Conservation (phyloP, 2,329 filamentous ascomycete species). For the Cladosporium sphaerospermum region DNA sequence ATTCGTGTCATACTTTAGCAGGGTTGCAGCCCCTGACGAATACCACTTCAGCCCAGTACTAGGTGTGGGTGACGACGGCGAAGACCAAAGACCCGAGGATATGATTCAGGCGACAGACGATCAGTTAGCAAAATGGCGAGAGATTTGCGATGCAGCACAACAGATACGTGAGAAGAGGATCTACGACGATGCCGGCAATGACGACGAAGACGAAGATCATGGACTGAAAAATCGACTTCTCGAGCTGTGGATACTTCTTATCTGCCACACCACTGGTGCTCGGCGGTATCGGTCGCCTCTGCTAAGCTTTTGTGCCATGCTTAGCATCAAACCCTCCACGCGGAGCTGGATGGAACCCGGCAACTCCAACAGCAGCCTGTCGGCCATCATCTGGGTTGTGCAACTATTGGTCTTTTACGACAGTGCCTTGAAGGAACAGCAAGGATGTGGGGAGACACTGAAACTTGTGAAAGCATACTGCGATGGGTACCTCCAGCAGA, state of each 20-base stretch:
- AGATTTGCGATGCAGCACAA: neutral
- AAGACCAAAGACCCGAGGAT: neutral
- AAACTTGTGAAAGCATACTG: constrained; percentile 5
- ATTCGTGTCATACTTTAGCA: neutral
- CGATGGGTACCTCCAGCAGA: constrained; percentile 5
- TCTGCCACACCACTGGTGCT: constrained; percentile 8
- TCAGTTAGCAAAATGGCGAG: neutral
- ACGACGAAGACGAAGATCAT: neutral
- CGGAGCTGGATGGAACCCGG: constrained; percentile 11
- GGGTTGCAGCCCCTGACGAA: neutral
- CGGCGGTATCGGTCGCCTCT: constrained; percentile 9
- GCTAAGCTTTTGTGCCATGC: constrained; percentile 13
- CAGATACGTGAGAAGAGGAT: neutral
- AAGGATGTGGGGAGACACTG: constrained; percentile 3
- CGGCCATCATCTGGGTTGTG: constrained; percentile 10
- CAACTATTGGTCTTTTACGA: constrained; percentile 12
- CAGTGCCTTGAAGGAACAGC: constrained; percentile 3
- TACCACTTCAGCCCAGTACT: neutral
- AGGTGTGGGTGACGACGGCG: neutral
- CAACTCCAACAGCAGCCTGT: constrained; percentile 12
- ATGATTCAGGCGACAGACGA: neutral
- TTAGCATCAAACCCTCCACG: constrained; percentile 11
- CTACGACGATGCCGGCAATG: neutral
- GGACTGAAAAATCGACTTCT: neutral
- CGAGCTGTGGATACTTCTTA: constrained; percentile 6